A percentile compares a stretch with the other conserved stretches of the same genome.
phyloP scores from a whole-genome alignment of 129 eudicot species.

The Flaveria bidentis region DNA sequence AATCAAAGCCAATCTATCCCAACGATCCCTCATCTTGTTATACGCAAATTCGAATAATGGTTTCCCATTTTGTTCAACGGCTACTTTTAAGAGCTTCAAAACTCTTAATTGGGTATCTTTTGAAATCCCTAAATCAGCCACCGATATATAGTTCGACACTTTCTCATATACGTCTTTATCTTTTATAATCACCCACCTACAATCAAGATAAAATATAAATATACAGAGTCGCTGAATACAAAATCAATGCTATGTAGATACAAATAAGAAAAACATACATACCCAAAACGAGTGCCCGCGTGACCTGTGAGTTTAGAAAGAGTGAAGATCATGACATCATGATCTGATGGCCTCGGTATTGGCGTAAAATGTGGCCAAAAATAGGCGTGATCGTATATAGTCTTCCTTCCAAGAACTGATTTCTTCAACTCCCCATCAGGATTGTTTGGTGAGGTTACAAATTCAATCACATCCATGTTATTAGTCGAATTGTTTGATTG shows the following conservation, averaged over 20 bases:
- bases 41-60: slow-evolving; percentile 49
- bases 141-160: slow-evolving; percentile 35
- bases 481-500: slow-evolving; percentile 31
- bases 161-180: slow-evolving; percentile 55
- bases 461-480: slow-evolving; percentile 45
- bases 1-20: slow-evolving; percentile 44
- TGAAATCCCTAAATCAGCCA: slow-evolving; percentile 50
- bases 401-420: slow-evolving; percentile 42
- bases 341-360: slow-evolving; percentile 54
- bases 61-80: slow-evolving; percentile 42
- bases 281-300: slow-evolving; percentile 74
- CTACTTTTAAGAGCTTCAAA: slow-evolving; percentile 59
- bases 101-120: slow-evolving; percentile 69
- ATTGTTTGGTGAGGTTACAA: slow-evolving; percentile 65
- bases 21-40: slow-evolving; percentile 50
- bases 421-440: slow-evolving; percentile 54
- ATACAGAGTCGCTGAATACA: background rate
- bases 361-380: slow-evolving; percentile 76
- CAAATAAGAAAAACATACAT: background rate
- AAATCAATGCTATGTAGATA: background rate
- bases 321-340: slow-evolving; percentile 66
- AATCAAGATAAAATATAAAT: background rate
- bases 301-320: slow-evolving; percentile 79
- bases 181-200: slow-evolving; percentile 79
- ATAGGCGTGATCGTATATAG: slow-evolving; percentile 60